Evolutionary conservation across 2,329 filamentous ascomycete species (phyloP).

Genomic region (Alternaria sp.): DNA sequence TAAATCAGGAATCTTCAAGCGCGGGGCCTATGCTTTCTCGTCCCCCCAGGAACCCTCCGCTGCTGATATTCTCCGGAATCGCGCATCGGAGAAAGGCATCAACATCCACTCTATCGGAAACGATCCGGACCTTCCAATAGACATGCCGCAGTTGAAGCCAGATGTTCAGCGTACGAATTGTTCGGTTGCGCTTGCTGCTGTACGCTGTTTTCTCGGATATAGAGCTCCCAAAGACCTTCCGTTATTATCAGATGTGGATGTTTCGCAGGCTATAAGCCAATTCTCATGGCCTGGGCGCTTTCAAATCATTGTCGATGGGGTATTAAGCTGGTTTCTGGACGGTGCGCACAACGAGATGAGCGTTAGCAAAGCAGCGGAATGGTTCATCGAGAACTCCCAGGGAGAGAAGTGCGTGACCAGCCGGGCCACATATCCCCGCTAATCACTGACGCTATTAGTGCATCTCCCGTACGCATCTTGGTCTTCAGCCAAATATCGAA

Average conservation of each 20-base stretch:
- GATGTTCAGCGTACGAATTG: conserved; percentile 18
- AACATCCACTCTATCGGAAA: conserved; percentile 11
- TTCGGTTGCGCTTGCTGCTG: conserved; percentile 16
- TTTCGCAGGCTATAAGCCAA: background rate
- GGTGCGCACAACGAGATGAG: conserved; percentile 26
- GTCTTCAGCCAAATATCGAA: conserved; percentile 3
- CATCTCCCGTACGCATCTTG: background rate
- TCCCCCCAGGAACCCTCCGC: conserved; percentile 10
- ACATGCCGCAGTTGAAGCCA: conserved; percentile 11
- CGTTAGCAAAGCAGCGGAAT: conserved; percentile 14
- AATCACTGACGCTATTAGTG: background rate
- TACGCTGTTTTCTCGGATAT: background rate
- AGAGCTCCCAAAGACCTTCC: background rate
- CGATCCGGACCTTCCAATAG: conserved; percentile 12
- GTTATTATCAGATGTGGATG: background rate
- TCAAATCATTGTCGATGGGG: background rate
- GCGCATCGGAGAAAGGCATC: conserved; percentile 20
- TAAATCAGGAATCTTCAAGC: conserved; percentile 75
- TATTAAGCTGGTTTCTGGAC: conserved; percentile 16
- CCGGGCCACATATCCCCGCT: background rate
- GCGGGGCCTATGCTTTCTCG: conserved; percentile 59
- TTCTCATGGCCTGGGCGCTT: background rate
- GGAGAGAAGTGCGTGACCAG: background rate
- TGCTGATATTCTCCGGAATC: conserved; percentile 10
- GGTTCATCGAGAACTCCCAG: conserved; percentile 14